A percentile compares a stretch with the other conserved stretches of the same genome.
These are phyloP conservation scores for Prunus davidiana DNA, from an alignment of 306 rosid species.

Conservation along the genomic window DNA sequence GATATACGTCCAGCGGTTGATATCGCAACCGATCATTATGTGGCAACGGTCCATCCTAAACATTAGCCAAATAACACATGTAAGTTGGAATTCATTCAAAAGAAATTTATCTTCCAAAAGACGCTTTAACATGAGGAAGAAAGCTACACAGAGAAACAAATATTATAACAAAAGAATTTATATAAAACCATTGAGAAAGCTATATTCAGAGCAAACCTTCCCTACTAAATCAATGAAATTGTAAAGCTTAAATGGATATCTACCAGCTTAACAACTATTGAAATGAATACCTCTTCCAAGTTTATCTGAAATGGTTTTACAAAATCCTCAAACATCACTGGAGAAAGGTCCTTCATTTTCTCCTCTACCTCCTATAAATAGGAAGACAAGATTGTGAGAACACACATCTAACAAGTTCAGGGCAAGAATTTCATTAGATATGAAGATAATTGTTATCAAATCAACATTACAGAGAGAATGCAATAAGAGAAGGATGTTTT, in stretches of 20 bases:
- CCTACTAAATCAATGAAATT: not conserved
- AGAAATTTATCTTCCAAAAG: not conserved
- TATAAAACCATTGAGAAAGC: not conserved
- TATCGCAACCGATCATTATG: constrained; percentile 61
- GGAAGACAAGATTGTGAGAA: constrained; percentile 11
- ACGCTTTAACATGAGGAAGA: not conserved
- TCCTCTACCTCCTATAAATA: constrained; percentile 73
- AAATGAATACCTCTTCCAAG: constrained; percentile 58
- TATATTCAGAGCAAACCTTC: not conserved
- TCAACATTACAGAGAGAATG: not conserved
- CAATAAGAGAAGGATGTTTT: not conserved
- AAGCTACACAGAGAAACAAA: not conserved
- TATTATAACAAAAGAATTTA: not conserved
- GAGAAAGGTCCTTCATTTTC: constrained; percentile 66
- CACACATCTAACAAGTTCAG: constrained; percentile 2
- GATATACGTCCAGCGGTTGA: constrained; percentile 53
- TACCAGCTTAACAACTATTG: not conserved
- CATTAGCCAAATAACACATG: not conserved
- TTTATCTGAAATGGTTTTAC: constrained; percentile 77
- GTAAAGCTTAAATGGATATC: not conserved
- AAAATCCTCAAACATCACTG: constrained; percentile 86
- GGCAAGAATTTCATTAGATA: constrained; percentile 8
- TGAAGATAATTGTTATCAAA: not conserved
- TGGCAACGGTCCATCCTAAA: constrained; percentile 76
- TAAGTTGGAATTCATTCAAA: not conserved